These are phyloP conservation scores for Wickerhamiella occidentalis DNA, from an alignment of 805 yeast genomes.

Conservation along the genomic window DNA sequence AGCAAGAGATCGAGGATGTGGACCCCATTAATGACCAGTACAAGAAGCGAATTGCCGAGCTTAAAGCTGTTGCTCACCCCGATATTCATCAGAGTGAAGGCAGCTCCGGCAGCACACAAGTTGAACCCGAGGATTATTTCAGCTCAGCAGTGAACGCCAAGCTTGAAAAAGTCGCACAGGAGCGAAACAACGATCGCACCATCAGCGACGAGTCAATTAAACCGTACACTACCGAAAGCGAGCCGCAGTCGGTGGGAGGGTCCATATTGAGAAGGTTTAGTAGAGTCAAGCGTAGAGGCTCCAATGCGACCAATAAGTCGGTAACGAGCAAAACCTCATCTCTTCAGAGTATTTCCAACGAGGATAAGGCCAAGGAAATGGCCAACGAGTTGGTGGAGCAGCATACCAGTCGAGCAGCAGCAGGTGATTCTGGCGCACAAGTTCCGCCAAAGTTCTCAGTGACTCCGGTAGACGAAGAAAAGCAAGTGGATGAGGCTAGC, in stretches of 20 bases:
- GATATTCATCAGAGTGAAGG: neutral
- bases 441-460: neutral
- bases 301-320: neutral
- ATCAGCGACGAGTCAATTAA: neutral
- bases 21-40: conserved; percentile 5
- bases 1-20: neutral
- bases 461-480: neutral
- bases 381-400: conserved; percentile 9
- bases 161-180: neutral
- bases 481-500: neutral
- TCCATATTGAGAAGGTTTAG: neutral
- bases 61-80: neutral
- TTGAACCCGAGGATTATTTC: neutral
- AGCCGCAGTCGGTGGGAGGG: neutral
- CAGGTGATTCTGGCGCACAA: neutral
- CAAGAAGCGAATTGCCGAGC: neutral
- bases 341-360: neutral
- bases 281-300: neutral
- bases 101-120: neutral
- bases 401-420: neutral
- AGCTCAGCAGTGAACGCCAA: conserved; percentile 1
- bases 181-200: neutral
- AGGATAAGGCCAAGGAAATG: conserved; percentile 1
- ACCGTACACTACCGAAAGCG: neutral
- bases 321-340: neutral